Percentiles rank a stretch among this genome's conserved stretches.
Evolutionary conservation across 495 filamentous ascomycete species (phyloP).

Genomic region (Staphylotrichum tortipilum): DNA sequence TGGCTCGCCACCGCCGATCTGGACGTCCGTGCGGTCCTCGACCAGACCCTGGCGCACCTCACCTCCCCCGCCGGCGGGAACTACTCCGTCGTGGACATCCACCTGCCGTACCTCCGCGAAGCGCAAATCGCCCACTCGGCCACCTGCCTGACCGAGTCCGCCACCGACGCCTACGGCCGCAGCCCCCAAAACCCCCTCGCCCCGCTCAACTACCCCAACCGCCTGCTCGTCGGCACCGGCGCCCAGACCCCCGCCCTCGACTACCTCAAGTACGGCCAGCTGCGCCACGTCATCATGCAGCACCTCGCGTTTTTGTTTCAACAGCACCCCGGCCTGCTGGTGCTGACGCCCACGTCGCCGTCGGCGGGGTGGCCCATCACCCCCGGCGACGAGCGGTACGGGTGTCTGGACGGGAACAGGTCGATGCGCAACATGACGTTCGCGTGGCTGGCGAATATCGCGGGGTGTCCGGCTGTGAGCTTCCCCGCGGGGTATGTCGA

Average conservation of each 20-base stretch:
- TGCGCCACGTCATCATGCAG: constrained; percentile 71
- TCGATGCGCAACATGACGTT: constrained; percentile 78
- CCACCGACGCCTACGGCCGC: constrained; percentile 29
- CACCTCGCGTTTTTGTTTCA: constrained; percentile 69
- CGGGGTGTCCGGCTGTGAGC: constrained; percentile 69
- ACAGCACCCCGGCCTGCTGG: constrained; percentile 63
- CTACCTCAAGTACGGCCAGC: constrained; percentile 63
- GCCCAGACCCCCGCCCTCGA: constrained; percentile 57
- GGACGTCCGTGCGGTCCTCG: constrained; percentile 51
- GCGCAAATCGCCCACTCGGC: constrained; percentile 70
- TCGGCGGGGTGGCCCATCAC: constrained; percentile 62
- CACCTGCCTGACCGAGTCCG: constrained; percentile 68
- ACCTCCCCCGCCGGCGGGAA: constrained; percentile 34
- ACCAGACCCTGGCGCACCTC: constrained; percentile 54
- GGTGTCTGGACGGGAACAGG: constrained; percentile 63
- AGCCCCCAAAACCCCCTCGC: constrained; percentile 10
- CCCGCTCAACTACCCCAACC: constrained; percentile 59
- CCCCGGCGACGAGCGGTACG: constrained; percentile 45
- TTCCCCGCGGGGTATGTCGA: constrained; percentile 67
- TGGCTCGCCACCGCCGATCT: constrained; percentile 67
- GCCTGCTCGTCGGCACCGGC: constrained; percentile 59
- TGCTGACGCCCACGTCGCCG: constrained; percentile 73
- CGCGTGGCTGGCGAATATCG: constrained; percentile 79
- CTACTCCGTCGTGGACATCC: constrained; percentile 65
- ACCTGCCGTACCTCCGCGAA: constrained; percentile 64